These are phyloP conservation scores for Amanita rubescens DNA, from an alignment of 768 basidiomycete species.

Conservation along the genomic window DNA sequence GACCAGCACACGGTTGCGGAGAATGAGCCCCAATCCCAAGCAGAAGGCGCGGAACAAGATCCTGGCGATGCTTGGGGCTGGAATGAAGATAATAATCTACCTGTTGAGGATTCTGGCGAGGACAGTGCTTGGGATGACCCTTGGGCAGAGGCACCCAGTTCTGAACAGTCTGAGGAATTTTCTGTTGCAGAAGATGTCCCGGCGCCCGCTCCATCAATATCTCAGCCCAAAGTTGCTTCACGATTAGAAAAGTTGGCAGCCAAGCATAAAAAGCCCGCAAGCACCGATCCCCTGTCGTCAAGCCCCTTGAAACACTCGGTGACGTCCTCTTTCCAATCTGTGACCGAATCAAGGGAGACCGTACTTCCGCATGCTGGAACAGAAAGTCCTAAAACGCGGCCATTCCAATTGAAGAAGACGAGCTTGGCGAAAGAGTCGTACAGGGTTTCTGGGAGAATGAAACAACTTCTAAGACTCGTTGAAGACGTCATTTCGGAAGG, in stretches of 20 bases:
- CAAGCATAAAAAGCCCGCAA: slow-evolving; percentile 41
- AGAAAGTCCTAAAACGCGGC: slow-evolving; percentile 14
- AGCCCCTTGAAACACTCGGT: background rate
- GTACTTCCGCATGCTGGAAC: slow-evolving; percentile 15
- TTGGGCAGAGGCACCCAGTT: slow-evolving; percentile 44
- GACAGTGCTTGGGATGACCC: slow-evolving; percentile 59
- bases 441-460: slow-evolving; percentile 49
- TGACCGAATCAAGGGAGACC: slow-evolving; percentile 14
- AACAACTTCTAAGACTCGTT: slow-evolving; percentile 46
- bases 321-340: background rate
- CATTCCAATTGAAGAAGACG: slow-evolving; percentile 17
- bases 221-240: slow-evolving; percentile 45
- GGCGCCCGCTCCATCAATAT: slow-evolving; percentile 22
- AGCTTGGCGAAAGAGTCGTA: slow-evolving; percentile 44
- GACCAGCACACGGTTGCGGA: slow-evolving; percentile 9
- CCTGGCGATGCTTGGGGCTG: slow-evolving; percentile 70
- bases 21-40: slow-evolving; percentile 3
- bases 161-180: slow-evolving; percentile 8
- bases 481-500: slow-evolving; percentile 64
- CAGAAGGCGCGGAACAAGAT: slow-evolving; percentile 20
- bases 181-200: slow-evolving; percentile 19
- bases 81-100: slow-evolving; percentile 47
- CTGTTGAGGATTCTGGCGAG: slow-evolving; percentile 26
- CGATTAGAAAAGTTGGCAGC: slow-evolving; percentile 51
- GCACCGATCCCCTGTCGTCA: slow-evolving; percentile 22